Evolutionary conservation across 306 rosid genomes (phyloP), one percentile per base, ranked within the genome.

Genomic region (Vicia villosa): DNA sequence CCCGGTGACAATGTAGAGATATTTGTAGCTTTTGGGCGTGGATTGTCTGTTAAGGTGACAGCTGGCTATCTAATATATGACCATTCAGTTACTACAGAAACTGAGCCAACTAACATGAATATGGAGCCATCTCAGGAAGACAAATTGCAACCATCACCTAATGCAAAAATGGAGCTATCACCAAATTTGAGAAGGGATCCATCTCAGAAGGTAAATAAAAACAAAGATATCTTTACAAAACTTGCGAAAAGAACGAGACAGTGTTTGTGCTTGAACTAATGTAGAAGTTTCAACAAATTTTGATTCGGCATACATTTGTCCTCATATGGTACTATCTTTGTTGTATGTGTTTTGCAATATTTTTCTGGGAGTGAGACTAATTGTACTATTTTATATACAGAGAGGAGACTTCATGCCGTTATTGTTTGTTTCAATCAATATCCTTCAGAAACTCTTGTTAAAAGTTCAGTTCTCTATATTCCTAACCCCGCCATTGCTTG

Each of bases 1-100:
- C 19, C 52, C 11, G 69, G 54, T 26, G 70, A 75, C 64, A 13
- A 41, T 9, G 47, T 69, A 65, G 76, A 76, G 70, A 40, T 76
- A 40, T 28, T 50, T 61, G 49, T 61, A 12, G 8, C 17, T 62
- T 62, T 69, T 28, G 50, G 50, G 12, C 58, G 22, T 38, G 50
- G 66, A 42, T 9, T 61, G 59, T 8, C 1, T 7, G 41, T 76
- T 10, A 76, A 26, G 21, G 24, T 8, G 10, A 69, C 59, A 19
- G 28, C 50, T 38, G 12, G 17, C 0, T 76, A 61, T 69, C 60
- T 76, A 4, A 61, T 62, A 8, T 41, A 3, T 63, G 72, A 1
- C 4, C 16, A 51, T 8, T 51, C 55, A 10, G 11, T 19, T 10
- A 38, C 0, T 36, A 19, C 41, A 8, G 32, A 20, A 62, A 19